Conservation (phyloP, 148 eudicot species). For the Beta vulgaris region DNA sequence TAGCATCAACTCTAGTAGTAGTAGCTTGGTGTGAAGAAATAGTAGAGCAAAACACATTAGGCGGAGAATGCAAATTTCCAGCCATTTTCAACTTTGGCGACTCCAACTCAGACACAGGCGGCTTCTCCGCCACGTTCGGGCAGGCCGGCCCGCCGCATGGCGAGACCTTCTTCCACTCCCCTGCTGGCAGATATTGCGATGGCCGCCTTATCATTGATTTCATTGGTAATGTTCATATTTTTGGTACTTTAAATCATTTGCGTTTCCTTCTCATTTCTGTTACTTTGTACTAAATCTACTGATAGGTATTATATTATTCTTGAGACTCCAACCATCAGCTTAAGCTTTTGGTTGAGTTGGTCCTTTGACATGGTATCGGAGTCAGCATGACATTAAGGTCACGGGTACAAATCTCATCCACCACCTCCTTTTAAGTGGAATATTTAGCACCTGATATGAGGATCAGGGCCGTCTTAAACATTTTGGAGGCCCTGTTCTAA, state of each 20-base stretch:
- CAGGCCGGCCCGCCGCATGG: conserved; percentile 67
- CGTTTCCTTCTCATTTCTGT: neutral
- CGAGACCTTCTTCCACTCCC: conserved; percentile 56
- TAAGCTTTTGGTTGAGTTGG: no score
- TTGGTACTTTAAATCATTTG: neutral
- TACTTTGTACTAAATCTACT: no score
- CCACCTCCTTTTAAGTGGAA: no score
- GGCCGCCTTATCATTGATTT: conserved; percentile 82
- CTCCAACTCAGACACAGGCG: conserved; percentile 91
- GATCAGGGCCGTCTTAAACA: no score
- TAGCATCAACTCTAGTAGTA: neutral
- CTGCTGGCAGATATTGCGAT: conserved; percentile 67
- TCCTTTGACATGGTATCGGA: no score
- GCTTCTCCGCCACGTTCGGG: conserved; percentile 83
- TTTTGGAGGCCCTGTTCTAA: no score
- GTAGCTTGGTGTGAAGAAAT: neutral
- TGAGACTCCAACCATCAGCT: no score
- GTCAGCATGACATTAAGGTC: no score
- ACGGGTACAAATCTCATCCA: no score
- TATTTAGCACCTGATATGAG: no score
- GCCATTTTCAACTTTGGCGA: conserved; percentile 90
- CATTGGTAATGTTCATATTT: conserved; percentile 44
- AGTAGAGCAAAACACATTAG: neutral
- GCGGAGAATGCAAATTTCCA: conserved; percentile 54
- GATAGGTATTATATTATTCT: no score